phyloP scores from a whole-genome alignment of 108 stramenopile genomes.

The Nitzschia sp. region DNA sequence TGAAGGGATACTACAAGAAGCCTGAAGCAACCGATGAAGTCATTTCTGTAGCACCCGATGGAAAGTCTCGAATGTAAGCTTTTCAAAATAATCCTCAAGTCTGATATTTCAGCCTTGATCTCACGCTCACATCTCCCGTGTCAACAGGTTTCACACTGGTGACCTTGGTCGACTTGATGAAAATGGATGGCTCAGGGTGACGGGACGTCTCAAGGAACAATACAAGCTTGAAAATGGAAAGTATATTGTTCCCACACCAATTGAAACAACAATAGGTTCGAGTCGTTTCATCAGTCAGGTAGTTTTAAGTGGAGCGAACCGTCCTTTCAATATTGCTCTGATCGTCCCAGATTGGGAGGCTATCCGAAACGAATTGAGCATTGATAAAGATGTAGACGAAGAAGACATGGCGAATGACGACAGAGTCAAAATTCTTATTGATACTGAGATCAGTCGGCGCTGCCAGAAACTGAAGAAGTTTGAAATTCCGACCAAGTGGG shows the following conservation, averaged over 20 bases:
- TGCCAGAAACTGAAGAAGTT: conserved; percentile 81
- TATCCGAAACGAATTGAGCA: conserved; percentile 53
- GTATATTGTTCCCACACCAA: conserved; percentile 89
- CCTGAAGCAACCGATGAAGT: conserved; percentile 92
- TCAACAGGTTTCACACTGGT: conserved; percentile 83
- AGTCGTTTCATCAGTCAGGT: conserved; percentile 90
- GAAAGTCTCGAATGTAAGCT: conserved; percentile 78
- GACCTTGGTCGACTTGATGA: conserved; percentile 75
- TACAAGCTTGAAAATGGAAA: conserved; percentile 99
- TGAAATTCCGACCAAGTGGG: conserved; percentile 78
- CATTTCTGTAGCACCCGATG: conserved; percentile 82
- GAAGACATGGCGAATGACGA: conserved; percentile 73
- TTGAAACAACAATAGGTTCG: conserved; percentile 89
- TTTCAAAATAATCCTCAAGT: not conserved
- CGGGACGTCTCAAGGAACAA: conserved; percentile 89
- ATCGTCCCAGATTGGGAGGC: conserved; percentile 89
- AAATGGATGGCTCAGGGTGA: conserved; percentile 74
- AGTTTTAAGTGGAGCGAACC: conserved; percentile 87
- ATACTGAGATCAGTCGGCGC: conserved; percentile 60
- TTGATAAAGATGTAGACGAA: conserved; percentile 52
- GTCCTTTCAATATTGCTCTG: conserved; percentile 87
- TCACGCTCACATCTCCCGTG: not conserved
- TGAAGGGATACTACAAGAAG: conserved; percentile 93
- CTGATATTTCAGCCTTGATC: not conserved
- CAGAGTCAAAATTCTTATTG: conserved; percentile 70